Conservation (phyloP, 495 filamentous ascomycete species). For the Trichoderma parareesei region DNA sequence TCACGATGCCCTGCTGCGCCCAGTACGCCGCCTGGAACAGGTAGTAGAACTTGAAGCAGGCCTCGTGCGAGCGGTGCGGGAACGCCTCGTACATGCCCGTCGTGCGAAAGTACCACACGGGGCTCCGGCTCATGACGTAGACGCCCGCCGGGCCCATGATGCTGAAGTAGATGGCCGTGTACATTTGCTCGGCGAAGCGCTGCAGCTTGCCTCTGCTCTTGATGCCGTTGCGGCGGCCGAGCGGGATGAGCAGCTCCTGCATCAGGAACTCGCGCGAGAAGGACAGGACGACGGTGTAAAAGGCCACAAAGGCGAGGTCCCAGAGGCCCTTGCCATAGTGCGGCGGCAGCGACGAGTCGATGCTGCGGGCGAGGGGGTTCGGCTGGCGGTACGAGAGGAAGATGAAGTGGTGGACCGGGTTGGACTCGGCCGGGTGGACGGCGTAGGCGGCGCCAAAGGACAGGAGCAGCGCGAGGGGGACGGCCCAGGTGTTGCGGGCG, state of each 20-base stretch:
- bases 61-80: slow-evolving; percentile 80
- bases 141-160: slow-evolving; percentile 79
- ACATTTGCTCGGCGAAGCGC: slow-evolving; percentile 97
- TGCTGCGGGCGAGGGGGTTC: slow-evolving; percentile 27
- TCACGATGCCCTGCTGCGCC: slow-evolving; percentile 89
- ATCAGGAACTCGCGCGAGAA: slow-evolving; percentile 96
- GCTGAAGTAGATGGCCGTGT: slow-evolving; percentile 89
- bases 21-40: slow-evolving; percentile 93
- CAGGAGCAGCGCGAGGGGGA: slow-evolving; percentile 64
- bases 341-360: slow-evolving; percentile 40
- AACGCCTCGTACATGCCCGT: slow-evolving; percentile 82
- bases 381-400: slow-evolving; percentile 88
- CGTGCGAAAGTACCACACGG: slow-evolving; percentile 97
- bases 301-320: slow-evolving; percentile 80
- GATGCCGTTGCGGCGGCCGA: slow-evolving; percentile 65
- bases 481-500: slow-evolving; percentile 70
- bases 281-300: slow-evolving; percentile 81
- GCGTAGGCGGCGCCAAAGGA: slow-evolving; percentile 61
- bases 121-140: slow-evolving; percentile 83
- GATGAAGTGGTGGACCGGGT: slow-evolving; percentile 78
- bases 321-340: slow-evolving; percentile 87
- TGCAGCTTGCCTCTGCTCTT: slow-evolving; percentile 65
- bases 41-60: slow-evolving; percentile 90
- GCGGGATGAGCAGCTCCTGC: slow-evolving; percentile 80
- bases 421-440: slow-evolving; percentile 69